Conservation (phyloP, 306 rosid genomes). For the Quercus berberidifolia region DNA sequence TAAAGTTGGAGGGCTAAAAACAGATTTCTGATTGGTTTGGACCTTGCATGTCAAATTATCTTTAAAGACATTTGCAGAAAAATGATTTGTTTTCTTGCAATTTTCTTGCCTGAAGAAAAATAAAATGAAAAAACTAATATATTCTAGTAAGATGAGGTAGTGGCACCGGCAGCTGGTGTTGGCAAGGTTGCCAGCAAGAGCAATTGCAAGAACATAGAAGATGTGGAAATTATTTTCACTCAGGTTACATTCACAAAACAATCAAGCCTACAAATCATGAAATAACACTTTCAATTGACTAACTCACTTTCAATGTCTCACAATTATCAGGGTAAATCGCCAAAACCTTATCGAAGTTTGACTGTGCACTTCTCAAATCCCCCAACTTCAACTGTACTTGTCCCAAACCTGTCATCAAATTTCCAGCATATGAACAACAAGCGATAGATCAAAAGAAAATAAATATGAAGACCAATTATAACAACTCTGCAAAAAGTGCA, state of each 20-base stretch:
- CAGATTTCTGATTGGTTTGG: background rate
- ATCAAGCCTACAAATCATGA: background rate
- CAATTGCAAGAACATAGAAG: background rate
- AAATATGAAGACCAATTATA: background rate
- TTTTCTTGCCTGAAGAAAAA: background rate
- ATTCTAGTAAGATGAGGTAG: background rate
- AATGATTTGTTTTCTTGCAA: background rate
- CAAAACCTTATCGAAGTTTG: conserved; percentile 91
- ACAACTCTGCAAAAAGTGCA: conserved; percentile 6
- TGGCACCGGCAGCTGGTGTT: no score
- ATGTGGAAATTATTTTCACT: background rate
- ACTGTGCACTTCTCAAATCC: conserved; percentile 82
- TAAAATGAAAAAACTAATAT: background rate
- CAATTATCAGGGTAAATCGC: conserved; percentile 88
- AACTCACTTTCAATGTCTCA: conserved; percentile 81
- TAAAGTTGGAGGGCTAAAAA: background rate
- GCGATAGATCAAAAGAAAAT: conserved; percentile 3
- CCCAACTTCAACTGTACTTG: conserved; percentile 97
- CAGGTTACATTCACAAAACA: background rate
- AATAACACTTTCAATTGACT: conserved; percentile 20
- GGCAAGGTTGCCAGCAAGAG: no score
- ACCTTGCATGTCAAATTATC: background rate
- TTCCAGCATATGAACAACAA: conserved; percentile 14
- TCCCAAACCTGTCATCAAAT: conserved; percentile 71
- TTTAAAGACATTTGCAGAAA: background rate